Evolutionary conservation across 768 basidiomycete species (phyloP).

Genomic region (Pisolithus microcarpus): DNA sequence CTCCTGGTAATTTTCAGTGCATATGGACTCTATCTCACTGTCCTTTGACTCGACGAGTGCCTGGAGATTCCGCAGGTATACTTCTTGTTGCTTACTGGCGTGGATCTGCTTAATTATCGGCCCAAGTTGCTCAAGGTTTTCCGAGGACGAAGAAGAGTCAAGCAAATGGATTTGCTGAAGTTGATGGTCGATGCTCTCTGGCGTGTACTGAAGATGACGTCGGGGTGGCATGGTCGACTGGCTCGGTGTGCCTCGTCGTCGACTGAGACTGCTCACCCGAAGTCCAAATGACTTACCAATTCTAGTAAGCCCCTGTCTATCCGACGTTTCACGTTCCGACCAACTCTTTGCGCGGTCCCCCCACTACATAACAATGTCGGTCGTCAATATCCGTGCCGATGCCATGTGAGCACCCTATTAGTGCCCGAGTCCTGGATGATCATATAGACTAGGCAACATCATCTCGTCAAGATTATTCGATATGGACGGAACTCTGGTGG

Average conservation of each 20-base stretch:
- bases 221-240: constrained; percentile 60
- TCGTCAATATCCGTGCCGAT: constrained; percentile 30
- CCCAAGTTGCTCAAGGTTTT: constrained; percentile 92
- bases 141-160: constrained; percentile 80
- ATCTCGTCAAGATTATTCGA: constrained; percentile 54
- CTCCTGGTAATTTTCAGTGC: constrained; percentile 94
- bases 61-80: constrained; percentile 79
- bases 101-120: constrained; percentile 94
- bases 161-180: constrained; percentile 87
- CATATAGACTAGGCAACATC: background rate
- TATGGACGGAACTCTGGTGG: constrained; percentile 79
- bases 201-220: constrained; percentile 63
- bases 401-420: constrained; percentile 29
- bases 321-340: background rate
- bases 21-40: constrained; percentile 91
- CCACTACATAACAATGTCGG: constrained; percentile 19
- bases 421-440: background rate
- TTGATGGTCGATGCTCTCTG: constrained; percentile 82
- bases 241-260: no score
- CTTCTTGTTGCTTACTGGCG: constrained; percentile 79
- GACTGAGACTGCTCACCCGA: no score
- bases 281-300: no score
- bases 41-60: constrained; percentile 92
- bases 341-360: background rate
- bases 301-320: background rate